phyloP scores from a whole-genome alignment of 2,329 filamentous ascomycete genomes.

The Penicillium verrucosum region DNA sequence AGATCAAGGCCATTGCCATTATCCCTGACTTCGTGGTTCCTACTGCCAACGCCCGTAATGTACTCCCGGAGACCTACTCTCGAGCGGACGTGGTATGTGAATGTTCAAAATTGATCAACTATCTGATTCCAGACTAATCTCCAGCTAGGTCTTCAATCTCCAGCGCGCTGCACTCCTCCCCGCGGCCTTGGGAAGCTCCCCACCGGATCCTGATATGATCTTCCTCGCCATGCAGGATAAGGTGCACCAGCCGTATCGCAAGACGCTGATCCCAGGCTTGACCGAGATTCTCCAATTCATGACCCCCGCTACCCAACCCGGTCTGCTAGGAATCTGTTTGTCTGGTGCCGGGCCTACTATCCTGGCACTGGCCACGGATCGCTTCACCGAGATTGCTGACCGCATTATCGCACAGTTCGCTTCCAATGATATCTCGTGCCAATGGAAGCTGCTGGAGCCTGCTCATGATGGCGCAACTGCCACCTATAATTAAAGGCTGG shows the following conservation, averaged over 20 bases:
- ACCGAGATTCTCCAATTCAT: conserved; percentile 88
- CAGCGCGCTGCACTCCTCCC: conserved; percentile 90
- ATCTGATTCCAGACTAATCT: conserved; percentile 3
- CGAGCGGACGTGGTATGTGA: conserved; percentile 73
- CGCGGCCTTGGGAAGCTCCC: conserved; percentile 81
- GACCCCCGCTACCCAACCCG: conserved; percentile 80
- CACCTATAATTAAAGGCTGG: conserved; percentile 14
- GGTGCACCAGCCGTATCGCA: conserved; percentile 93
- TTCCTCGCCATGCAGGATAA: conserved; percentile 99
- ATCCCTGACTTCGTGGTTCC: conserved; percentile 94
- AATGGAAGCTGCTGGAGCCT: conserved; percentile 84
- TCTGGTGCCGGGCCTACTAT: conserved; percentile 95
- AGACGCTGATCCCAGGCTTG: conserved; percentile 85
- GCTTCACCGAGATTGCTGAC: conserved; percentile 82
- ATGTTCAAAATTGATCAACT: background rate
- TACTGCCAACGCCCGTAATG: conserved; percentile 85
- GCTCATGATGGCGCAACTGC: conserved; percentile 62
- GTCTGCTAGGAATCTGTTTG: conserved; percentile 88
- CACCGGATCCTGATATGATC: conserved; percentile 88
- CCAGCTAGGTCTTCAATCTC: conserved; percentile 70
- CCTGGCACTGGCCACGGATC: conserved; percentile 81
- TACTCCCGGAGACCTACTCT: conserved; percentile 75
- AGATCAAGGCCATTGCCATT: conserved; percentile 95
- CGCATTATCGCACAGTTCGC: conserved; percentile 74
- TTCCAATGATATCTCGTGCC: conserved; percentile 64